Percentiles rank a stretch among this genome's conserved stretches.
These are phyloP conservation scores for Trichosporon faecale DNA, from an alignment of 1,284 basidiomycete species.

Conservation along the genomic window DNA sequence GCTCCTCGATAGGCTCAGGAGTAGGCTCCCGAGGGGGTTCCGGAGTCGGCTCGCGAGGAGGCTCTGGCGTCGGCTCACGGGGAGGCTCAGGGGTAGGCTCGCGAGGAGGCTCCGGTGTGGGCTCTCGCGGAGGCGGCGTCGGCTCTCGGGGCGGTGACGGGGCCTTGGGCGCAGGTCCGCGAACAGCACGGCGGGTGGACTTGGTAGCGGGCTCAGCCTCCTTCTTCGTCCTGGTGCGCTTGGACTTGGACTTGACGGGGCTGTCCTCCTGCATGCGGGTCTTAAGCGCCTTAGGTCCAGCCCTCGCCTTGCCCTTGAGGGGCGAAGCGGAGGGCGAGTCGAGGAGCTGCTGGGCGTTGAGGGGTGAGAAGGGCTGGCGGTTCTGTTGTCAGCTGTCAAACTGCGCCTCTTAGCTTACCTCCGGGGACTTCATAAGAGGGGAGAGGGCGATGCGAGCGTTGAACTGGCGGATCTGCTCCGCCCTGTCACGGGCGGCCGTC, in stretches of 20 bases:
- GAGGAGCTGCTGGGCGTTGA: slow-evolving; percentile 33
- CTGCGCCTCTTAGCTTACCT: slow-evolving; percentile 20
- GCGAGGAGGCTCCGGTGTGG: background rate
- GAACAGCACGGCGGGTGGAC: background rate
- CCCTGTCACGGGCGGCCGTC: slow-evolving; percentile 29
- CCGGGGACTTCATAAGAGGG: slow-evolving; percentile 31
- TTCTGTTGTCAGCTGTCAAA: slow-evolving; percentile 16
- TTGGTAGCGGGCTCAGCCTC: slow-evolving; percentile 4
- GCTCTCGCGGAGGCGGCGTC: slow-evolving; percentile 8
- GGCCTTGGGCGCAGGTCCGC: background rate
- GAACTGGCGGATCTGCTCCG: slow-evolving; percentile 25
- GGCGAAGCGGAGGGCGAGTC: slow-evolving; percentile 29
- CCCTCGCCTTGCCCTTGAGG: slow-evolving; percentile 14
- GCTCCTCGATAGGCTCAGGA: slow-evolving; percentile 7
- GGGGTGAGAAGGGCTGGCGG: slow-evolving; percentile 39
- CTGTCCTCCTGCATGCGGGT: slow-evolving; percentile 20
- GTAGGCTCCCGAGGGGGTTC: background rate
- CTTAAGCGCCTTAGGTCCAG: slow-evolving; percentile 21
- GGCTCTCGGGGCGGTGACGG: background rate
- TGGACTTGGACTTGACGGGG: slow-evolving; percentile 13
- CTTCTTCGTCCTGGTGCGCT: slow-evolving; percentile 25
- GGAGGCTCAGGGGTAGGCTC: slow-evolving; percentile 6
- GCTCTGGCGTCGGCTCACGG: background rate
- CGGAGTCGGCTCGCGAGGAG: slow-evolving; percentile 9
- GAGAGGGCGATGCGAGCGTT: slow-evolving; percentile 38